Evolutionary conservation across 768 basidiomycete genomes (phyloP).

Genomic region (Pleurotus platypus): DNA sequence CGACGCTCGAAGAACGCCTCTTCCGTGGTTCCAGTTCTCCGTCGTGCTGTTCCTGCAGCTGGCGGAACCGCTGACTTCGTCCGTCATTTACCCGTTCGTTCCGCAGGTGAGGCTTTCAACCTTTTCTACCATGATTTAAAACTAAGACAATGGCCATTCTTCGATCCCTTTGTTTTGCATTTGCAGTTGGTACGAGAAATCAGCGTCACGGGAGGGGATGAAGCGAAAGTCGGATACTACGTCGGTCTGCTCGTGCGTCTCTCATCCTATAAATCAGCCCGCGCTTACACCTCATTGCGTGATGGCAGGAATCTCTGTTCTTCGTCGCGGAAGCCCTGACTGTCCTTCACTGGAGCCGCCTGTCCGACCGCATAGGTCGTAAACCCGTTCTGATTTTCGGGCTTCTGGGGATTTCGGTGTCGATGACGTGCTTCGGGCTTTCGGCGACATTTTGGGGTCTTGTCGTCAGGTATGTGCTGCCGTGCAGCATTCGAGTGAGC

Average conservation of each 20-base stretch:
- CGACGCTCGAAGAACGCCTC: constrained; percentile 36
- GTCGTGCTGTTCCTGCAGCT: constrained; percentile 74
- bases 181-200: constrained; percentile 37
- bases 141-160: neutral
- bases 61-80: constrained; percentile 69
- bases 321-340: constrained; percentile 55
- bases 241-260: constrained; percentile 53
- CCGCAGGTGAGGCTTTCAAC: constrained; percentile 47
- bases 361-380: constrained; percentile 60
- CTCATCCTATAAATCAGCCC: neutral
- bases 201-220: constrained; percentile 49
- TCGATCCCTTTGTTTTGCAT: neutral
- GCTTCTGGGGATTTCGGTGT: constrained; percentile 47
- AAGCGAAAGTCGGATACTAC: constrained; percentile 56
- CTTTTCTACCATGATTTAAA: neutral
- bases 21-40: constrained; percentile 67
- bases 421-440: constrained; percentile 58
- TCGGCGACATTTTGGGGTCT: constrained; percentile 53
- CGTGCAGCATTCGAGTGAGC: too few species aligned
- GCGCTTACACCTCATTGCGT: too few species aligned
- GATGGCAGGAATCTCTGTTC: constrained; percentile 51
- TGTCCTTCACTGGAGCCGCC: constrained; percentile 59
- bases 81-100: constrained; percentile 73
- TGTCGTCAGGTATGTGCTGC: constrained; percentile 30
- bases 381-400: constrained; percentile 59